Percentiles rank a stretch among this genome's conserved stretches.
Evolutionary conservation across 148 eudicot species (phyloP).

Genomic region (Vaccinium vitisidaea): DNA sequence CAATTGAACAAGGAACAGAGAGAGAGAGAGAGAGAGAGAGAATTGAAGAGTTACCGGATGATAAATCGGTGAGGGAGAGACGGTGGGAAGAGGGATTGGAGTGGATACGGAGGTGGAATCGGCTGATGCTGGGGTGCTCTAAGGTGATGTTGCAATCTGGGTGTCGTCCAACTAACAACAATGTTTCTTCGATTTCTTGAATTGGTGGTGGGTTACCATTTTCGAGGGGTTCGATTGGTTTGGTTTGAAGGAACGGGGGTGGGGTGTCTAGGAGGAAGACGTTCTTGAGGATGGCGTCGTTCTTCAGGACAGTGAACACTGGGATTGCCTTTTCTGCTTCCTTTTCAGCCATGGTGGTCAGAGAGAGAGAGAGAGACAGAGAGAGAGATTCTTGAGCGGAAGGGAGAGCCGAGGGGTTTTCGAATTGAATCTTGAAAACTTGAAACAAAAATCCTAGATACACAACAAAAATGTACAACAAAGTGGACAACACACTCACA

Average conservation of each 20-base stretch:
- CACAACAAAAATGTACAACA: too few relatives aligned
- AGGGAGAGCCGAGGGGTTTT: conserved; percentile 6
- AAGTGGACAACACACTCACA: too few relatives aligned
- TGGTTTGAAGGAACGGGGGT: conserved; percentile 21
- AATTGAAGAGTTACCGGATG: conserved; percentile 50
- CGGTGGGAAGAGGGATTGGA: conserved; percentile 40
- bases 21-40: not conserved
- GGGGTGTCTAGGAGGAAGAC: conserved; percentile 60
- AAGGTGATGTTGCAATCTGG: conserved; percentile 75
- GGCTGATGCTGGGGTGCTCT: conserved; percentile 91
- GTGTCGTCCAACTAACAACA: conserved; percentile 70
- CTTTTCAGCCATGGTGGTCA: conserved; percentile 28
- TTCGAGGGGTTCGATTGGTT: not conserved
- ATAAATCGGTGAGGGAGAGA: conserved; percentile 61
- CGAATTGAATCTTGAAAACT: conserved; percentile 12
- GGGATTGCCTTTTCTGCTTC: conserved; percentile 63
- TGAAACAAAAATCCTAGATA: too few relatives aligned
- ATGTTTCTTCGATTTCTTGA: conserved; percentile 48
- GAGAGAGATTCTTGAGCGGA: not conserved
- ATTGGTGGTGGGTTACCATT: conserved; percentile 12
- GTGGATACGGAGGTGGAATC: conserved; percentile 79
- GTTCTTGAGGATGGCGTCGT: conserved; percentile 74
- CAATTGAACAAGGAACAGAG: not conserved
- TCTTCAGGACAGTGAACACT: conserved; percentile 73
- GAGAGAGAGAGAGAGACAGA: conserved; percentile 8